These are phyloP conservation scores for Persicaria tinctoria DNA, from an alignment of 148 eudicot genomes.

Conservation along the genomic window DNA sequence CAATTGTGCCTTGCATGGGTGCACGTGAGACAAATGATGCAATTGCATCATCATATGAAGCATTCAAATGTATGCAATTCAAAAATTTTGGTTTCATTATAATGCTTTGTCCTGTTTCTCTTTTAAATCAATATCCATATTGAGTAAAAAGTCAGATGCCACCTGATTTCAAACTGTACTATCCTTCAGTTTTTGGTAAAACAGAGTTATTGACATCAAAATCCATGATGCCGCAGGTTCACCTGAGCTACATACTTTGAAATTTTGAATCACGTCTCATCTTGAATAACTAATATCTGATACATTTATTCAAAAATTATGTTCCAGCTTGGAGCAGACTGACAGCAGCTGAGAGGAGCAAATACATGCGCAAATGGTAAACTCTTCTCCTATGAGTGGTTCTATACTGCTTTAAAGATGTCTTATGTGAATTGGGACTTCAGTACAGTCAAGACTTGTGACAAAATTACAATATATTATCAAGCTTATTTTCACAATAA, in stretches of 20 bases:
- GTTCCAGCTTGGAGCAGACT: constrained; percentile 77
- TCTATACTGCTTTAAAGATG: neutral
- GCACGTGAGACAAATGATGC: constrained; percentile 88
- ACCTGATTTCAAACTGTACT: neutral
- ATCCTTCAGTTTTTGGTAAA: neutral
- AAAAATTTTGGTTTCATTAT: neutral
- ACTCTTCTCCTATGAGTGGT: neutral
- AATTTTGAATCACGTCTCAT: neutral
- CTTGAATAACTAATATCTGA: neutral
- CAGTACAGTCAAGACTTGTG: neutral
- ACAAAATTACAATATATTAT: constrained; percentile 6
- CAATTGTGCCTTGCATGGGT: constrained; percentile 87
- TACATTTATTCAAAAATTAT: neutral
- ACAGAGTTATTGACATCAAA: neutral
- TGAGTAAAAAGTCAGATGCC: neutral
- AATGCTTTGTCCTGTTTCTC: constrained; percentile 1
- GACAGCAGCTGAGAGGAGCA: constrained; percentile 91
- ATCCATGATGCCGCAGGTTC: neutral
- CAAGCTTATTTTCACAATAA: constrained; percentile 1
- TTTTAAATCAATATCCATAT: neutral
- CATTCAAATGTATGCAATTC: constrained; percentile 49
- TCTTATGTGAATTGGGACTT: neutral
- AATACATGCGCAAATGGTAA: constrained; percentile 80
- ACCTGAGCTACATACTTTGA: neutral
- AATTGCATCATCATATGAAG: constrained; percentile 69